Evolutionary conservation across 108 stramenopile genomes (phyloP).

Genomic region (Stephanodiscus minutulus): DNA sequence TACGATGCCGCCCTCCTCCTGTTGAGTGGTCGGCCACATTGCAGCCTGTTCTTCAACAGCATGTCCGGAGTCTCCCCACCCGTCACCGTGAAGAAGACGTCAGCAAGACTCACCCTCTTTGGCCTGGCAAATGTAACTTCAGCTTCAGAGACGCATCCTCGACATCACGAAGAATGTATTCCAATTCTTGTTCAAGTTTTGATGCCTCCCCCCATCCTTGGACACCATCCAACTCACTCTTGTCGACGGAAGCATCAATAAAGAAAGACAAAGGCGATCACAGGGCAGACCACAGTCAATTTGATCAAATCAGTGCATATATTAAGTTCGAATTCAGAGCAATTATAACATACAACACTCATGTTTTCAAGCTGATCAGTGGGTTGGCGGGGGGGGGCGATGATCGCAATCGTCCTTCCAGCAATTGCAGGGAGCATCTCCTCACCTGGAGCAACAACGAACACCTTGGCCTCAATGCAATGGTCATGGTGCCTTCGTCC

Average conservation of each 20-base stretch:
- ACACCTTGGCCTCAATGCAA: too few relatives aligned
- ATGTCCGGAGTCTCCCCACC: too few relatives aligned
- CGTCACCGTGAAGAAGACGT: too few relatives aligned
- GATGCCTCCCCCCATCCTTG: slow-evolving; percentile 26
- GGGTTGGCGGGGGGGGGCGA: too few relatives aligned
- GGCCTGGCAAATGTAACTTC: slow-evolving; percentile 59
- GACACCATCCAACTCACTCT: slow-evolving; percentile 36
- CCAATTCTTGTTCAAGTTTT: slow-evolving; percentile 45
- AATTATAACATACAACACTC: slow-evolving; percentile 22
- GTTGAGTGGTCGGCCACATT: too few relatives aligned
- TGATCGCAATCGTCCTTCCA: too few relatives aligned
- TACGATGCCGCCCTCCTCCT: too few relatives aligned
- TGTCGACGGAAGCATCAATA: slow-evolving; percentile 48
- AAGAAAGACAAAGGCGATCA: not conserved
- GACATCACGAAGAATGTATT: slow-evolving; percentile 64
- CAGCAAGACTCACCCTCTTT: too few relatives aligned
- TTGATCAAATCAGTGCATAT: not conserved
- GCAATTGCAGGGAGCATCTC: too few relatives aligned
- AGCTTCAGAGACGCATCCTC: slow-evolving; percentile 71
- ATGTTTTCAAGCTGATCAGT: slow-evolving; percentile 69
- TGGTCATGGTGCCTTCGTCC: too few relatives aligned
- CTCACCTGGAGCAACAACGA: too few relatives aligned
- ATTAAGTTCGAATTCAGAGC: not conserved
- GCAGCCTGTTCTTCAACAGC: too few relatives aligned
- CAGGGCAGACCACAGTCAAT: not conserved